Percentiles rank a stretch among this genome's conserved stretches.
phyloP scores from a whole-genome alignment of 345 rosid genomes.

The Moricandia arvensis region DNA sequence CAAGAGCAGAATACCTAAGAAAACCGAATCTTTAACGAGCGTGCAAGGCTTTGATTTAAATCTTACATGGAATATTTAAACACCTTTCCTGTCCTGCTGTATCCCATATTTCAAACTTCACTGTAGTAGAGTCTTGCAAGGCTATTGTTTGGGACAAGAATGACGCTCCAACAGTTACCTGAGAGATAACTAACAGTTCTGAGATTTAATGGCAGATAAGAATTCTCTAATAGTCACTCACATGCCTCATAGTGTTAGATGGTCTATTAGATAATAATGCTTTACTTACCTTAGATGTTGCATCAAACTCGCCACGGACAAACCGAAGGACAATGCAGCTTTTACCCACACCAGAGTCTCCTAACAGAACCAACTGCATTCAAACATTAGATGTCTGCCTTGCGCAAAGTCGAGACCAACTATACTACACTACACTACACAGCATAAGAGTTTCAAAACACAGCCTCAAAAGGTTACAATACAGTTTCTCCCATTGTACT shows the following conservation, averaged over 20 bases:
- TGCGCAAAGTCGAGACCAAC: too few relatives aligned
- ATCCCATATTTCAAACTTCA: conserved; percentile 98
- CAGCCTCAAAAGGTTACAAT: too few relatives aligned
- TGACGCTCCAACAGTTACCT: conserved; percentile 99
- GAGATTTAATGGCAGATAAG: background rate
- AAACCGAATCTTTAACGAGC: background rate
- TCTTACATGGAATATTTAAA: background rate
- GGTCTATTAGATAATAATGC: background rate
- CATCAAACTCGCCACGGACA: conserved; percentile 97
- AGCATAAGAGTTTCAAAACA: too few relatives aligned
- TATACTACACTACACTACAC: too few relatives aligned
- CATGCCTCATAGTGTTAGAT: background rate
- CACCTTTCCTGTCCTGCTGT: conserved; percentile 99
- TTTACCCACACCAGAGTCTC: conserved; percentile 98
- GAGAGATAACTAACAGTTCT: conserved; percentile 29
- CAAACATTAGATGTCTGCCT: too few relatives aligned
- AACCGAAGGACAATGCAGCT: conserved; percentile 96
- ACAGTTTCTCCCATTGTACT: too few relatives aligned
- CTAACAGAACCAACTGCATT: conserved; percentile 78
- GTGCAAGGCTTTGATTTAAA: conserved; percentile 4
- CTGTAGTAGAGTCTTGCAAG: conserved; percentile 94
- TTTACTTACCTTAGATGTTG: conserved; percentile 73
- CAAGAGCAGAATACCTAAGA: conserved; percentile 87
- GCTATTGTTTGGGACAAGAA: conserved; percentile 96
- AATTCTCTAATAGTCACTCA: background rate